Evolutionary conservation across 257 asterid species (phyloP), one percentile per base, ranked within the genome.

Genomic region (Echites panduratus): DNA sequence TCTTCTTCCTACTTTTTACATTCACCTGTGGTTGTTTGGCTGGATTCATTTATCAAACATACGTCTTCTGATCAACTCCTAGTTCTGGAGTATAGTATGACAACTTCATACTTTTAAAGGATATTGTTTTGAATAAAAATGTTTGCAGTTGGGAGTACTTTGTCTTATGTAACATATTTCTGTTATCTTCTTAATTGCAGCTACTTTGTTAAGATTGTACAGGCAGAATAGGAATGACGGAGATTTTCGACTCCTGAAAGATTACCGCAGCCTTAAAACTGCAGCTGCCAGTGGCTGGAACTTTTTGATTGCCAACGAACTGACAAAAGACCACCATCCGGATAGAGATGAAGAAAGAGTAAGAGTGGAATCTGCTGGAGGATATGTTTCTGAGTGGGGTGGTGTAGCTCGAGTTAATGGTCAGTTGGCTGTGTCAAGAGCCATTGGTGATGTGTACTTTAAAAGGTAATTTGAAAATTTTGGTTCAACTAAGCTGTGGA

Each of bases 361-460:
- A 17, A 85, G 99, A 43, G 95, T 94, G 57, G 96, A 88, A 83
- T 87, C 95, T 79, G 87, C 97, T 76, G 99, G 99, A 76, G 99
- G 99, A 64, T 83, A 82, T 85, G 88, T 94, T 78, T 84, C 95
- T 43, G 81, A 82, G 74, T 89, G 97, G 97, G 95, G 90, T 50
- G 98, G 98, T 57, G 88, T 94, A 70, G 89, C 99, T 81, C 90
- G 98, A 80, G 93, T 94, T 50, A 94, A 94, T 81, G 99, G 97
- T 57, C 95, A 88, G 70, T 82, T 94, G 89, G 98, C 99, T 76
- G 89, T 94, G 77, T 85, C 99, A 67, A 84, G 98, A 84, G 87
- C 99, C 65, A 94, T 94, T 66, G 99, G 99, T 57, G 99, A 94
- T 80, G 68, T 94, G 41, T 80, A 75, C 66, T 92, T 86, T 78